phyloP scores from a whole-genome alignment of 83 land plant genomes.

The Thuja plicata region DNA sequence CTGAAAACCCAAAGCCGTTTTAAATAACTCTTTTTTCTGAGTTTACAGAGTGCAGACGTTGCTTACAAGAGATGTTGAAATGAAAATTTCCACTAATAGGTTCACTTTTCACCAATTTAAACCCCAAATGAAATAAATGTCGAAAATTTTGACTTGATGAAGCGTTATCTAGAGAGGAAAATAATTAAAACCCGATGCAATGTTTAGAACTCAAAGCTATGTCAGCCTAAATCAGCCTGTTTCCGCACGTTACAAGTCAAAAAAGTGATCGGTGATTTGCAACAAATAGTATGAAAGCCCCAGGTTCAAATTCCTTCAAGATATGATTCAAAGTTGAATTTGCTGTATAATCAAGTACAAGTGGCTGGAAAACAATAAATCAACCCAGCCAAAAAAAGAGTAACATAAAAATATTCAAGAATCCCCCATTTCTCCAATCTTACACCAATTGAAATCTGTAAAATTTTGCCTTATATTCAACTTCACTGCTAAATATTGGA shows the following conservation, averaged over 20 bases:
- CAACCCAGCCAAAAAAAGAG: background rate
- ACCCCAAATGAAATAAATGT: background rate
- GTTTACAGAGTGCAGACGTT: too few relatives aligned
- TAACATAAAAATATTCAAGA: background rate
- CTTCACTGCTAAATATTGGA: background rate
- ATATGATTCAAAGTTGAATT: background rate
- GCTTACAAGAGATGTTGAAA: background rate
- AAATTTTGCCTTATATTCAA: background rate
- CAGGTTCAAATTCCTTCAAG: background rate
- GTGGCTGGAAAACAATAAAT: background rate
- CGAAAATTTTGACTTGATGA: background rate
- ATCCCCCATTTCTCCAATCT: slow-evolving; percentile 2
- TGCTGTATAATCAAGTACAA: background rate
- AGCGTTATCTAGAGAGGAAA: background rate
- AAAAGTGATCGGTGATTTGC: background rate
- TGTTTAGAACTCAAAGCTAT: background rate
- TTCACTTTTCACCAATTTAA: background rate
- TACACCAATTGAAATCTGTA: background rate
- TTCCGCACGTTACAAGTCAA: background rate
- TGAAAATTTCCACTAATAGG: background rate
- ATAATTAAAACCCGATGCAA: background rate
- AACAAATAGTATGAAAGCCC: background rate
- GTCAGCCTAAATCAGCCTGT: background rate
- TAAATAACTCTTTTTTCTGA: too few relatives aligned
- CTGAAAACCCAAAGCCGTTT: too few relatives aligned